phyloP scores from a whole-genome alignment of 2,329 filamentous ascomycete species.

The Claviceps africana region DNA sequence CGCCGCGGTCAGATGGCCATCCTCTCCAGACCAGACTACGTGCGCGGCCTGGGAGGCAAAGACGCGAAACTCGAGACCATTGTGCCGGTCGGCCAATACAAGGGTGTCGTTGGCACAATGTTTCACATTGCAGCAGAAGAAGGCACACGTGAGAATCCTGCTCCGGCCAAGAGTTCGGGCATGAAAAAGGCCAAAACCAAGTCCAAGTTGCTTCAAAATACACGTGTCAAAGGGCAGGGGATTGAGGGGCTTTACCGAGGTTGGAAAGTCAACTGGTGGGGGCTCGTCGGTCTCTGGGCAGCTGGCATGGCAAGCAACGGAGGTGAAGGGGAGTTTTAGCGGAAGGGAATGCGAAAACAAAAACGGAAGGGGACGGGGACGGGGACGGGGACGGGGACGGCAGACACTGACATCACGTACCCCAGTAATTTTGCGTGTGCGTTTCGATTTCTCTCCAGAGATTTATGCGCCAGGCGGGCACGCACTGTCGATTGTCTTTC shows the following conservation, averaged over 20 bases:
- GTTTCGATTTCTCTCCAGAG: background rate
- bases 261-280: conserved; percentile 70
- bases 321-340: conserved; percentile 46
- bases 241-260: conserved; percentile 55
- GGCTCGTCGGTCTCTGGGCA: conserved; percentile 59
- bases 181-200: conserved; percentile 18
- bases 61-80: conserved; percentile 50
- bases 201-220: conserved; percentile 16
- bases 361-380: background rate
- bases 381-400: background rate
- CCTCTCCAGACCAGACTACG: conserved; percentile 39
- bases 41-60: conserved; percentile 31
- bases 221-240: conserved; percentile 49
- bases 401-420: too few relatives aligned
- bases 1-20: conserved; percentile 75
- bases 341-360: background rate
- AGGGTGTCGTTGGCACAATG: conserved; percentile 83
- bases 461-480: background rate
- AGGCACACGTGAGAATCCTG: conserved; percentile 39
- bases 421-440: too few relatives aligned
- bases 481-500: background rate
- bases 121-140: conserved; percentile 77
- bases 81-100: conserved; percentile 66
- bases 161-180: conserved; percentile 21
- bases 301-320: conserved; percentile 49